Conservation (phyloP, 257 asterid species). For the Salvia miltiorrhiza region DNA sequence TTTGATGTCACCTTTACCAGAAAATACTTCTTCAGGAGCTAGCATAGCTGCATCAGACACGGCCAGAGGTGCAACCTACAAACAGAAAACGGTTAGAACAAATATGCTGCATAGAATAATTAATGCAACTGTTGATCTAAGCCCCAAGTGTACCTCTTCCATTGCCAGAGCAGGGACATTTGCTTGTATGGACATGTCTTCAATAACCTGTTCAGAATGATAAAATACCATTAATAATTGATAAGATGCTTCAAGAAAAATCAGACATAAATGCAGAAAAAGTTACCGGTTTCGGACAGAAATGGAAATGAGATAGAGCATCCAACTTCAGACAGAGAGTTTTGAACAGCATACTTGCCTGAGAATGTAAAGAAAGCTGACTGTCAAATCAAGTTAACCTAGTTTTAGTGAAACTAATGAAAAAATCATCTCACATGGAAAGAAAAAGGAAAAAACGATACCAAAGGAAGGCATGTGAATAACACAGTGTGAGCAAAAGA, state of each 20-base stretch:
- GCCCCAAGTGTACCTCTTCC: slow-evolving; percentile 73
- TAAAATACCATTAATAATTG: slow-evolving; percentile 9
- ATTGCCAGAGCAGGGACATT: slow-evolving; percentile 95
- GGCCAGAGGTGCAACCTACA: slow-evolving; percentile 86
- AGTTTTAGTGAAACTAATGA: background rate
- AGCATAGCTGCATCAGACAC: slow-evolving; percentile 99
- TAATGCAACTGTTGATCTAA: background rate
- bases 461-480: background rate
- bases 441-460: background rate
- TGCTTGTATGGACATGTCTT: slow-evolving; percentile 91
- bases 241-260: slow-evolving; percentile 8
- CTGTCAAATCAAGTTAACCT: background rate
- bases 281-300: slow-evolving; percentile 92
- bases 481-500: background rate
- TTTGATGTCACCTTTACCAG: slow-evolving; percentile 89
- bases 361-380: slow-evolving; percentile 19
- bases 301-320: slow-evolving; percentile 96
- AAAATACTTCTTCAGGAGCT: slow-evolving; percentile 95
- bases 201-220: slow-evolving; percentile 58
- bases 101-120: background rate
- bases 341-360: slow-evolving; percentile 81
- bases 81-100: slow-evolving; percentile 14
- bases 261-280: slow-evolving; percentile 4
- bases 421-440: background rate
- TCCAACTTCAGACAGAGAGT: slow-evolving; percentile 89